phyloP scores from a whole-genome alignment of 805 yeast genomes.

The Wickerhamomyces bovis region DNA sequence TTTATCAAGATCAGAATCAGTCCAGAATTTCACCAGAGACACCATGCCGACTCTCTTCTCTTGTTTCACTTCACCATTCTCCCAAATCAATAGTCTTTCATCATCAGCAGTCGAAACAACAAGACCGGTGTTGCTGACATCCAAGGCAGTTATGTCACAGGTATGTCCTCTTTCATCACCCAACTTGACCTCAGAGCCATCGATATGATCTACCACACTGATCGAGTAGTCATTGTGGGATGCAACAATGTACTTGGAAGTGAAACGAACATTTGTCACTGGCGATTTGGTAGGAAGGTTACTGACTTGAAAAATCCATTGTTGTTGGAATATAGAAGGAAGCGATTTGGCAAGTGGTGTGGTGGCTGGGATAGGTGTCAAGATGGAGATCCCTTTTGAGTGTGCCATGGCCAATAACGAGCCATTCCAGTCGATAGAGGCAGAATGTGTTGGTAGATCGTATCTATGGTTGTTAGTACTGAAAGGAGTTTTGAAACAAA shows the following conservation, averaged over 20 bases:
- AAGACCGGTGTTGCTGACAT: slow-evolving; percentile 25
- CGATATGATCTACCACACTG: slow-evolving; percentile 17
- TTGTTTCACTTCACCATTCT: slow-evolving; percentile 12
- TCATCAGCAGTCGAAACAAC: slow-evolving; percentile 29
- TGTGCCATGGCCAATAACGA: slow-evolving; percentile 16
- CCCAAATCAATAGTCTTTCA: slow-evolving; percentile 25
- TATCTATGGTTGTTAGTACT: slow-evolving; percentile 8
- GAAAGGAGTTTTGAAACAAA: not conserved
- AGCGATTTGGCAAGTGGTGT: slow-evolving; percentile 18
- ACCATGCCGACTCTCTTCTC: slow-evolving; percentile 16
- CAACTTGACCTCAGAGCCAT: slow-evolving; percentile 9
- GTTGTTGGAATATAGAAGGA: slow-evolving; percentile 19
- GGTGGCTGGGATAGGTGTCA: slow-evolving; percentile 19
- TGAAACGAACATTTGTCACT: slow-evolving; percentile 14
- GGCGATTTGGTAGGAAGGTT: slow-evolving; percentile 8
- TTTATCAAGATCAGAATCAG: slow-evolving; percentile 26
- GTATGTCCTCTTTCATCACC: slow-evolving; percentile 16
- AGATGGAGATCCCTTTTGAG: slow-evolving; percentile 17
- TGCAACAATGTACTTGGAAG: slow-evolving; percentile 16
- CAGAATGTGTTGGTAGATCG: slow-evolving; percentile 13
- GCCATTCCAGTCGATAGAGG: slow-evolving; percentile 22
- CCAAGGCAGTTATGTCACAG: slow-evolving; percentile 25
- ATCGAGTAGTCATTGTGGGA: slow-evolving; percentile 17
- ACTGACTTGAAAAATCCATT: slow-evolving; percentile 21
- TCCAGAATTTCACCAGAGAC: slow-evolving; percentile 27